Evolutionary conservation across 2,329 filamentous ascomycete species (phyloP).

Genomic region (Karstenula rhodostoma): DNA sequence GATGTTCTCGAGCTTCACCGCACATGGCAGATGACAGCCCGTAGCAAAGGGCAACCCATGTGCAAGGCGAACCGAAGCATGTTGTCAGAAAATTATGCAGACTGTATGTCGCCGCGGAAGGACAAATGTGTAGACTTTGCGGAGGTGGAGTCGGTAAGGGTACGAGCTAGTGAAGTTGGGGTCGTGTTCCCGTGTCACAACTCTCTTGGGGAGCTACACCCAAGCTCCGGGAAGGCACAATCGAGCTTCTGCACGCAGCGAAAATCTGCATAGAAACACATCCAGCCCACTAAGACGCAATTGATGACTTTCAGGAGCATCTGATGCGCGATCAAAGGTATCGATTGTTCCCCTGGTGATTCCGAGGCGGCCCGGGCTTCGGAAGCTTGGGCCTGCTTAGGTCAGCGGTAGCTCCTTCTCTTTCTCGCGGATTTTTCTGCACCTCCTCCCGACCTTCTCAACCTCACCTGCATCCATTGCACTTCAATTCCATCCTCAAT

Average conservation of each 20-base stretch:
- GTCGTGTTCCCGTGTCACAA: constrained; percentile 3
- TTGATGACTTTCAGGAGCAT: neutral
- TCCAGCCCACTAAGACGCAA: neutral
- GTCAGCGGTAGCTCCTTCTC: constrained; percentile 20
- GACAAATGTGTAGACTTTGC: neutral
- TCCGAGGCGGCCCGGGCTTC: constrained; percentile 15
- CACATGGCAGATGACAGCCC: neutral
- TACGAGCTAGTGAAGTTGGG: neutral
- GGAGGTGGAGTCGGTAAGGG: constrained; percentile 4
- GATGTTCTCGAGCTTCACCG: too few species aligned
- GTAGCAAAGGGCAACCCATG: neutral
- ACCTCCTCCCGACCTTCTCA: constrained; percentile 36
- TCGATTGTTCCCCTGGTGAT: constrained; percentile 18
- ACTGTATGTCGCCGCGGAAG: neutral
- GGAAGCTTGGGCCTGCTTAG: constrained; percentile 16
- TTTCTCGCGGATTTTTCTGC: constrained; percentile 27
- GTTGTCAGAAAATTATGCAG: neutral
- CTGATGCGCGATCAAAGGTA: constrained; percentile 4
- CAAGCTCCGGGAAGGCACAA: neutral
- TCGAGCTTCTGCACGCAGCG: neutral
- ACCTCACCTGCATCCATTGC: constrained; percentile 43
- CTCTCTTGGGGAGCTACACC: neutral
- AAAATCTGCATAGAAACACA: neutral
- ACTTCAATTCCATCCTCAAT: constrained; percentile 49
- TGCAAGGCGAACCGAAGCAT: neutral